Percentiles rank a stretch among this genome's conserved stretches.
phyloP scores from a whole-genome alignment of 2,329 filamentous ascomycete species.

The Sordariomycetes sp. region DNA sequence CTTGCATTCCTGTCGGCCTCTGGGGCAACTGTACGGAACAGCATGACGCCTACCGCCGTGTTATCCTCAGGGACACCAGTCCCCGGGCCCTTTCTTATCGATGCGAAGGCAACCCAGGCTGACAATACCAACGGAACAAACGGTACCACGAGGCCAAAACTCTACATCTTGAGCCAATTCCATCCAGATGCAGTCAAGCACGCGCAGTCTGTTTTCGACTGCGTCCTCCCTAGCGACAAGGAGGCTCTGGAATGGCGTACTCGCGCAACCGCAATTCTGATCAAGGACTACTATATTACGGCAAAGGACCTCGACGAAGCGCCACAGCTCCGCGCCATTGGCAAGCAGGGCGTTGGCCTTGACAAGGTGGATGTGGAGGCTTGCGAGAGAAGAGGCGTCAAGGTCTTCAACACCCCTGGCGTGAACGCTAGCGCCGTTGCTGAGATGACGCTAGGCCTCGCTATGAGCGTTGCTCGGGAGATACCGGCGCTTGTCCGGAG shows the following conservation, averaged over 20 bases:
- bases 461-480: neutral
- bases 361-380: slow-evolving; percentile 71
- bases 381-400: slow-evolving; percentile 62
- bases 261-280: neutral
- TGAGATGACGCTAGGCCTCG: slow-evolving; percentile 63
- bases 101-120: too few relatives aligned
- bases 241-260: neutral
- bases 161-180: neutral
- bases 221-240: neutral
- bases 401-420: slow-evolving; percentile 69
- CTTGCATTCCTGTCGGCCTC: too few relatives aligned
- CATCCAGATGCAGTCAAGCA: neutral
- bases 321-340: slow-evolving; percentile 12
- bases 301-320: slow-evolving; percentile 5
- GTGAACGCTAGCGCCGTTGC: slow-evolving; percentile 75
- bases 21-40: too few relatives aligned
- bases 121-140: too few relatives aligned
- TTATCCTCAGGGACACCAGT: too few relatives aligned
- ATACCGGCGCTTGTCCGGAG: neutral
- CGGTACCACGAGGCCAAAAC: neutral
- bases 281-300: neutral
- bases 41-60: too few relatives aligned
- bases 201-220: neutral
- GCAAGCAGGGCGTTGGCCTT: slow-evolving; percentile 47
- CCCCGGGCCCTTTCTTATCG: too few relatives aligned